A percentile compares a stretch with the other conserved stretches of the same genome.
These are phyloP conservation scores for Penicillium sp. DNA, from an alignment of 2,329 filamentous ascomycete genomes.

Conservation along the genomic window DNA sequence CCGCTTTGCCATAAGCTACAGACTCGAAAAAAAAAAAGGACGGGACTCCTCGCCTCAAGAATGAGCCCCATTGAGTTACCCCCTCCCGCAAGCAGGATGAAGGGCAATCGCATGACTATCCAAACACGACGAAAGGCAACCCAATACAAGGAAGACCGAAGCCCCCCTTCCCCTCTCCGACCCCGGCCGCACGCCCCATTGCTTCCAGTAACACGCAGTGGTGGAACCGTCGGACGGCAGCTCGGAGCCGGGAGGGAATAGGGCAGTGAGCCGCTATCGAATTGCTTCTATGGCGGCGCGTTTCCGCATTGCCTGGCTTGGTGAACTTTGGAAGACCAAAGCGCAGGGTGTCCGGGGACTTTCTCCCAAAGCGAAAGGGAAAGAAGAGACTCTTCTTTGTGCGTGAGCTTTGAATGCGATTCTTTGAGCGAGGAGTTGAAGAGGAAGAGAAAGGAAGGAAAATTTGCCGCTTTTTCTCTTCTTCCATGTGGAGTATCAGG, in stretches of 20 bases:
- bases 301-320: slow-evolving; percentile 73
- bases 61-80: slow-evolving; percentile 99
- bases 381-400: slow-evolving; percentile 60
- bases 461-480: slow-evolving; percentile 23
- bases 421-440: slow-evolving; percentile 93
- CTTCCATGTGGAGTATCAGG: slow-evolving; percentile 20
- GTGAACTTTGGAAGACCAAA: slow-evolving; percentile 25
- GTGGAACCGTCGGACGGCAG: slow-evolving; percentile 50
- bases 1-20: slow-evolving; percentile 57
- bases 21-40: slow-evolving; percentile 46
- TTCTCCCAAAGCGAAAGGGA: slow-evolving; percentile 90
- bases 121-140: slow-evolving; percentile 81
- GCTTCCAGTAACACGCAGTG: slow-evolving; percentile 30
- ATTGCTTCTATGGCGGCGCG: slow-evolving; percentile 99
- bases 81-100: slow-evolving; percentile 38
- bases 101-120: slow-evolving; percentile 98
- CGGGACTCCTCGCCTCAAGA: slow-evolving; percentile 93
- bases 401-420: slow-evolving; percentile 99
- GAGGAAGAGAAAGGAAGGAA: slow-evolving; percentile 37
- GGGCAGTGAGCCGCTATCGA: slow-evolving; percentile 74
- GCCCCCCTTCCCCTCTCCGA: slow-evolving; percentile 35
- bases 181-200: slow-evolving; percentile 35
- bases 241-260: slow-evolving; percentile 43
- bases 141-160: slow-evolving; percentile 40
- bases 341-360: slow-evolving; percentile 92